Evolutionary conservation across 352 stramenopile species (phyloP), one percentile per base, ranked within the genome.

Genomic region (Phytophthora sojae): DNA sequence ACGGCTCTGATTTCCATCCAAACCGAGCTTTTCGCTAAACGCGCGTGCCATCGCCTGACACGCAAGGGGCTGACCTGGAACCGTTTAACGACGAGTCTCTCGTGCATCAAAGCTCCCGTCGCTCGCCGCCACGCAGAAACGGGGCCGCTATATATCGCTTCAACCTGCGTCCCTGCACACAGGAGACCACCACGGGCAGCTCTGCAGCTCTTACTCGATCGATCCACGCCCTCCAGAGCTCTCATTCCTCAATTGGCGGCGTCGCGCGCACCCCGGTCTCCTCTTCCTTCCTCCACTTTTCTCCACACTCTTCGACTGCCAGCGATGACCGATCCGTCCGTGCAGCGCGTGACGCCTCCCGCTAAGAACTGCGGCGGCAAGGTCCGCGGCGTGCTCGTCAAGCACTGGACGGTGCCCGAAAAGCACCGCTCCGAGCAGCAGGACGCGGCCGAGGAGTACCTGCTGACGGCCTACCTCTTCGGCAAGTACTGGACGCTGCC

Each of bases 401-500:
- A 82, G 35, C 79, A 92, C 75, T 90, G 82, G 82, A 90, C 84
- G 1, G 80, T 89, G 29, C 70, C 78, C 21, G 69, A 75, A 23
- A 87, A 85, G 61, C 56, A 75, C 52, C 82, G 82, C 44, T 77
- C 78, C n/a, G 57, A 75, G 2, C 76, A 85, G 50, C 81, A 92
- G 39, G 79, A 90, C 35, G 82, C 75, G 23, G 83, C 83, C 5
- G 83, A 91, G 59, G 45, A 80, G 23, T 85, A 84, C 59, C 71
- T 91, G 23, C 35, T 91, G 23, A 86, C 79, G 44, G 68, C 79
- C 25, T 91, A 82, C 70, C 2, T 79, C 12, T 77, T 78, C 57
- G 83, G 86, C 58, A 82, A 75, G 51, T 92, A 90, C 76, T 12
- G 81, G 55, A 86, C 72, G 57, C 21, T 80, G 9, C 59, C 66